Conservation (phyloP, 169 alveolate genomes). For the Eimeria sp. region DNA sequence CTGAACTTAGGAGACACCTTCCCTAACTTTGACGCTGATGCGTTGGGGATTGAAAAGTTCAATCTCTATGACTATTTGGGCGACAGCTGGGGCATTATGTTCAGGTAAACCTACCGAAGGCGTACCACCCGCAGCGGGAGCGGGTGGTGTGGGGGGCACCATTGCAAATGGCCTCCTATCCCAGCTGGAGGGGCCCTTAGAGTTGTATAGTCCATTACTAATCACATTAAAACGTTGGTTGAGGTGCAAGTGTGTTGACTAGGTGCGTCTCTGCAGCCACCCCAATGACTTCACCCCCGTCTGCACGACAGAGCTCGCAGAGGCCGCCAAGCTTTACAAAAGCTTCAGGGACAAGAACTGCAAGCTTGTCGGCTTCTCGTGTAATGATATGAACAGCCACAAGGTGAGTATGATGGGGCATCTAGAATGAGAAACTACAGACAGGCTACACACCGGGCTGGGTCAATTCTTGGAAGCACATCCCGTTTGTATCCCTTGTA, state of each 20-base stretch:
- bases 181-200: neutral
- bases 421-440: too few relatives aligned
- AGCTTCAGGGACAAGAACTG: constrained; percentile 85
- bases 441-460: neutral
- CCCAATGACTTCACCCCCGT: constrained; percentile 93
- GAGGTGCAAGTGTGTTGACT: neutral
- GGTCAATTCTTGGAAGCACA: neutral
- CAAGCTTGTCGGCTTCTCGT: constrained; percentile 88
- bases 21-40: constrained; percentile 82
- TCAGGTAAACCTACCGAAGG: constrained; percentile 23
- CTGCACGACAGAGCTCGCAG: constrained; percentile 91
- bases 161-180: neutral
- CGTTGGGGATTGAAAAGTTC: constrained; percentile 71
- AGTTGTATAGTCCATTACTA: neutral
- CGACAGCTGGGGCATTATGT: constrained; percentile 79
- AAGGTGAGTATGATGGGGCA: constrained; percentile 46
- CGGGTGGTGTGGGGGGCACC: neutral
- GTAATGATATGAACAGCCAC: constrained; percentile 86
- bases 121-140: too few relatives aligned
- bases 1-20: constrained; percentile 54
- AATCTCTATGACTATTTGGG: constrained; percentile 76
- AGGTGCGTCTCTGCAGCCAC: constrained; percentile 79
- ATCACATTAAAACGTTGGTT: neutral
- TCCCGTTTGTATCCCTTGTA: neutral
- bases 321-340: constrained; percentile 83